Evolutionary conservation across 1,139 yeast genomes (phyloP), one percentile per base, ranked within the genome.

Genomic region (Blastobotrys serpentis): DNA sequence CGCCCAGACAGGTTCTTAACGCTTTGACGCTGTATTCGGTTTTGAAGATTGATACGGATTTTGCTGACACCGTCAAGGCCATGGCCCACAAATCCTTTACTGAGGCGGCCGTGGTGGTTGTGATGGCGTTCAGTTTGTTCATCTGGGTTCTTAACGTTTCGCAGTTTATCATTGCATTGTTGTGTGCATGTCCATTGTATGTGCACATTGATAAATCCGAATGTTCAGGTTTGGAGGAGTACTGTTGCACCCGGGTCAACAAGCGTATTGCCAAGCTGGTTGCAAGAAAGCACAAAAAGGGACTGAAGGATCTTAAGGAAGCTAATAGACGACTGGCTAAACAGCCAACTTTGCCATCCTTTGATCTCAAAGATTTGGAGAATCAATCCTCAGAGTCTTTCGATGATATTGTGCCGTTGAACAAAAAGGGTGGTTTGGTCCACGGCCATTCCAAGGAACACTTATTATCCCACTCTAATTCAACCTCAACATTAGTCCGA

Each of bases 1-100:
- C 90, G 4, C 96, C 96, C n/a, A 77, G 96, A 65, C 96, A 88
- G 67, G 84, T 84, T 2, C 78, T 88, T 57, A 88, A 88, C 63
- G 85, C 89, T 22, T 69, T 86, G 56, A 86, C 96, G 0, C 67
- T 85, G 32, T 74, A 83, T 61, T 74, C 79, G 2, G 79, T 79
- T 16, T 65, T 78, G 43, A 61, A 73, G 42, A 61, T 75, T 18
- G 62, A 66, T 41, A 72, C 69, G 51, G 75, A 76, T 50, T 77
- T 85, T 48, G 67, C 77, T 49, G 64, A 65, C 4, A 81, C 86
- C 37, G 77, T 88, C 40, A 70, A 73, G 53, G 56, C 66, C 2
- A 79, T 87, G 32, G 92, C 94, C 14, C 65, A 71, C 19, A 71
- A 78, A 8, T 82, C 86, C 60, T 68, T 78, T 51, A 69, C 75